phyloP scores from a whole-genome alignment of 2,329 filamentous ascomycete species.

The Paraphaeosphaeria minitans region DNA sequence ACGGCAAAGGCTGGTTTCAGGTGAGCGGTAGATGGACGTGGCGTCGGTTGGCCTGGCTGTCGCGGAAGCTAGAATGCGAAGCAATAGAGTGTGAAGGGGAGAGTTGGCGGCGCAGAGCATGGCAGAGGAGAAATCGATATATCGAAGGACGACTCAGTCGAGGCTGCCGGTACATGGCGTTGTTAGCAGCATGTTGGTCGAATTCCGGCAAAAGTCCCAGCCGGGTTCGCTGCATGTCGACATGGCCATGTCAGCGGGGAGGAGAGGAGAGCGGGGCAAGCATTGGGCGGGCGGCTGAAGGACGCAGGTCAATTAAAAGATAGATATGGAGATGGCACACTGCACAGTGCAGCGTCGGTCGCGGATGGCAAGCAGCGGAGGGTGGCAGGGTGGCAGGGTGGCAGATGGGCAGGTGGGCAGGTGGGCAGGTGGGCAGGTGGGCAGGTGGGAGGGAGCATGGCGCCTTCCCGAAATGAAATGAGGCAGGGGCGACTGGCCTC shows the following conservation, averaged over 20 bases:
- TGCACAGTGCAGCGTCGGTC: background rate
- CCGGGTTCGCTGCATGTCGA: constrained; percentile 27
- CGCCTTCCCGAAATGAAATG: constrained; percentile 28
- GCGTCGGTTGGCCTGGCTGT: background rate
- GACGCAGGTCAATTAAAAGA: constrained; percentile 13
- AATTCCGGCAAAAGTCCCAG: constrained; percentile 17
- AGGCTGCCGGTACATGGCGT: constrained; percentile 8
- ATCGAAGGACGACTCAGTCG: constrained; percentile 6
- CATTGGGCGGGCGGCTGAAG: constrained; percentile 13
- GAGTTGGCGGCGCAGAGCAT: background rate
- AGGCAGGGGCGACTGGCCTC: constrained; percentile 9
- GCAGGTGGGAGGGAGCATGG: constrained; percentile 24
- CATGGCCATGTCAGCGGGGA: constrained; percentile 21
- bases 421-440: constrained; percentile 13
- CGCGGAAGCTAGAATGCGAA: constrained; percentile 9
- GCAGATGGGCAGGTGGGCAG: constrained; percentile 18
- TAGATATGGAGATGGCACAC: constrained; percentile 8
- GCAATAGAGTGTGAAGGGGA: constrained; percentile 5
- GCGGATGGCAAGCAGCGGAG: constrained; percentile 17
- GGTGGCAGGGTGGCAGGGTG: constrained; percentile 10
- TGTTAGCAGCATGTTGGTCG: constrained; percentile 17
- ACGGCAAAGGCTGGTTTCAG: constrained; percentile 3
- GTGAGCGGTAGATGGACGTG: background rate
- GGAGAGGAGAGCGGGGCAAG: constrained; percentile 1
- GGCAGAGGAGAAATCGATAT: constrained; percentile 9